phyloP scores from a whole-genome alignment of 495 filamentous ascomycete genomes.

The Penicillium crystallinum region DNA sequence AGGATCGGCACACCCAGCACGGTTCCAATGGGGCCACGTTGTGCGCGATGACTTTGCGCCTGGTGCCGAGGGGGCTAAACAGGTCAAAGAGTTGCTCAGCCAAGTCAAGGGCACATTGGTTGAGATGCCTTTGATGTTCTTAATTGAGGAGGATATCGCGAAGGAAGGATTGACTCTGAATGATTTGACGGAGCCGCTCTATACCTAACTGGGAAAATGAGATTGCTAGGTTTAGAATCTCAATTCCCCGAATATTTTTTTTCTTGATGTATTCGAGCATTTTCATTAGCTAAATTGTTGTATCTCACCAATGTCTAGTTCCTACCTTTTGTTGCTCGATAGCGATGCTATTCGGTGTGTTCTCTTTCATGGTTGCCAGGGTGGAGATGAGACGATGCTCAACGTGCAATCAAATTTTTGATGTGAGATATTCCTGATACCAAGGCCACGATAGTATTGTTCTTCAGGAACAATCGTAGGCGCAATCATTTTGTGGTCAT shows the following conservation, averaged over 20 bases:
- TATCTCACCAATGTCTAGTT: neutral
- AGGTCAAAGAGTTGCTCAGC: slow-evolving; percentile 78
- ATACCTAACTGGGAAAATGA: slow-evolving; percentile 52
- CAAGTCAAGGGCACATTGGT: slow-evolving; percentile 75
- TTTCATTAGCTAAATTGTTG: slow-evolving; percentile 1
- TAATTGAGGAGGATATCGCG: slow-evolving; percentile 83
- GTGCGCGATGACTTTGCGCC: slow-evolving; percentile 70
- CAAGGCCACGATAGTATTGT: neutral
- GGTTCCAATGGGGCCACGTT: slow-evolving; percentile 77
- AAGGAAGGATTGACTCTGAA: slow-evolving; percentile 78
- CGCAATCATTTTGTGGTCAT: neutral
- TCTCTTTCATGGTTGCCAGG: neutral
- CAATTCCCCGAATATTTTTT: neutral
- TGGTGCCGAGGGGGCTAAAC: slow-evolving; percentile 54
- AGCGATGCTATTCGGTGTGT: neutral
- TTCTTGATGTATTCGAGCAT: neutral
- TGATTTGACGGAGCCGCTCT: slow-evolving; percentile 74
- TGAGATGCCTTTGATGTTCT: slow-evolving; percentile 88
- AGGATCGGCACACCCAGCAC: slow-evolving; percentile 36
- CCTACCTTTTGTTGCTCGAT: neutral
- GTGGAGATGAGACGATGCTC: neutral
- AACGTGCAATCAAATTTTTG: neutral
- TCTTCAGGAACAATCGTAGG: slow-evolving; percentile 3
- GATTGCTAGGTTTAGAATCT: slow-evolving; percentile 1
- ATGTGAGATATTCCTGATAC: neutral